Evolutionary conservation across 2,329 filamentous ascomycete genomes (phyloP).

Genomic region (Diplodia corticola): DNA sequence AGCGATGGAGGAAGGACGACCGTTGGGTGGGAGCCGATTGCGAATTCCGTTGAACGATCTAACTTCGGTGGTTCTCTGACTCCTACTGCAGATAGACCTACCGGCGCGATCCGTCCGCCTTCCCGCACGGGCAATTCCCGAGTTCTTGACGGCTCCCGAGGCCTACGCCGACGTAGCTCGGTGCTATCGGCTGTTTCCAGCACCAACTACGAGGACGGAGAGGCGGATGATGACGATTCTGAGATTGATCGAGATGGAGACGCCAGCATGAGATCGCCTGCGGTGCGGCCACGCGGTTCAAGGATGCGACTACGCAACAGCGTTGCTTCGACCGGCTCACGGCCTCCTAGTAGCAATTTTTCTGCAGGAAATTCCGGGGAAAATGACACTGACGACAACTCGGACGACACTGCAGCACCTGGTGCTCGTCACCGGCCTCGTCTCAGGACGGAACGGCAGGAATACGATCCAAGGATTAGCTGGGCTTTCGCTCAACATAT

Average conservation of each 20-base stretch:
- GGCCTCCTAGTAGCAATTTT: conserved; percentile 32
- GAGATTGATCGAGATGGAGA: conserved; percentile 41
- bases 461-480: conserved; percentile 45
- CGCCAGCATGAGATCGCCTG: conserved; percentile 37
- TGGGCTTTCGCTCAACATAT: conserved; percentile 45
- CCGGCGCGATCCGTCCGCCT: conserved; percentile 41
- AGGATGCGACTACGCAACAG: conserved; percentile 37
- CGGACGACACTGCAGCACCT: conserved; percentile 39
- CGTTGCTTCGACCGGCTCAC: conserved; percentile 29
- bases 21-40: conserved; percentile 48
- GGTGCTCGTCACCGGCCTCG: conserved; percentile 29
- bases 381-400: conserved; percentile 41
- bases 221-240: conserved; percentile 46
- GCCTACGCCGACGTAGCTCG: conserved; percentile 41
- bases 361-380: conserved; percentile 33
- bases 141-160: conserved; percentile 38
- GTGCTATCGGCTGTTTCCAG: conserved; percentile 35
- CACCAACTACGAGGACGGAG: conserved; percentile 43
- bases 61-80: conserved; percentile 49
- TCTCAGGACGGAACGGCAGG: conserved; percentile 33
- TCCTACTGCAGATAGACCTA: conserved; percentile 50
- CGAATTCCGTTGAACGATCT: conserved; percentile 47
- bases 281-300: conserved; percentile 38
- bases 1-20: conserved; percentile 47
- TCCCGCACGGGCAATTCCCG: conserved; percentile 39